Evolutionary conservation across 768 basidiomycete genomes (phyloP).

Genomic region (Terana coerulea): DNA sequence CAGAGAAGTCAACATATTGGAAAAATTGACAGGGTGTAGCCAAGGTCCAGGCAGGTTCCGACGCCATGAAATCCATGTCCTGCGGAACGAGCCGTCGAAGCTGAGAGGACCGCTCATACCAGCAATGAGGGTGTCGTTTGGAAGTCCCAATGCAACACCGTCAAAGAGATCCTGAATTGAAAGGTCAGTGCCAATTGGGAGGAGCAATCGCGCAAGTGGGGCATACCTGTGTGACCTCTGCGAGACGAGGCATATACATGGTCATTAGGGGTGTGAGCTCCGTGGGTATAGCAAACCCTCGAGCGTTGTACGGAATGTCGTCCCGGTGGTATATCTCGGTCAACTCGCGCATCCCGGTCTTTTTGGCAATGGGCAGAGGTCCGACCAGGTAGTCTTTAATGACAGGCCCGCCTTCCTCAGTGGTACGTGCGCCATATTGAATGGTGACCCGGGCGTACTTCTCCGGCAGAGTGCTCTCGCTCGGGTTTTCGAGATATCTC

Average conservation of each 20-base stretch:
- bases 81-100: slow-evolving; percentile 58
- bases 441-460: slow-evolving; percentile 48
- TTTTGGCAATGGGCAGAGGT: slow-evolving; percentile 43
- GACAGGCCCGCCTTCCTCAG: slow-evolving; percentile 28
- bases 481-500: slow-evolving; percentile 39
- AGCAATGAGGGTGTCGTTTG: slow-evolving; percentile 47
- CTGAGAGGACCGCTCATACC: slow-evolving; percentile 48
- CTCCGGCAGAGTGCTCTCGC: slow-evolving; percentile 25
- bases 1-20: slow-evolving; percentile 53
- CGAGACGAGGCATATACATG: slow-evolving; percentile 32
- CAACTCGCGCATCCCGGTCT: slow-evolving; percentile 38
- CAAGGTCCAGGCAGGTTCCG: slow-evolving; percentile 47
- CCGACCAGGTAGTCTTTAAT: slow-evolving; percentile 57
- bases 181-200: background rate
- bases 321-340: slow-evolving; percentile 50
- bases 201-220: background rate
- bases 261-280: slow-evolving; percentile 32
- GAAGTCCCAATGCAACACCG: slow-evolving; percentile 37
- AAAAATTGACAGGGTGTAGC: slow-evolving; percentile 52
- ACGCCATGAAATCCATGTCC: slow-evolving; percentile 49
- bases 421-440: slow-evolving; percentile 38
- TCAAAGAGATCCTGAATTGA: slow-evolving; percentile 44
- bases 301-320: slow-evolving; percentile 52
- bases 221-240: slow-evolving; percentile 40
- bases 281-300: slow-evolving; percentile 31